These are phyloP conservation scores for Dendrocalamus latiflorus DNA, from an alignment of 202 grass and related monocot species.

Conservation along the genomic window DNA sequence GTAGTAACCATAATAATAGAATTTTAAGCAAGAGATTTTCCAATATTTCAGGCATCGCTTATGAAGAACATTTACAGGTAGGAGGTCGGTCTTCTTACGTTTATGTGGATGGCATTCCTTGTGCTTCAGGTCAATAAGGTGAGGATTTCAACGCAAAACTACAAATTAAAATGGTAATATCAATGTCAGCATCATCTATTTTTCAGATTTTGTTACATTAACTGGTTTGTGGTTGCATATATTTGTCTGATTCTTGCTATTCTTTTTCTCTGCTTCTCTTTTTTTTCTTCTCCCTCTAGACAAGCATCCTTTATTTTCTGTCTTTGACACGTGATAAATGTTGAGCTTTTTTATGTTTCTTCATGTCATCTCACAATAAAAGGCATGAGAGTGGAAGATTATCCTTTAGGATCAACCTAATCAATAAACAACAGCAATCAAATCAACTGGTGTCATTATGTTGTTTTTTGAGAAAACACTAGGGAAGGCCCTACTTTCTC, in stretches of 20 bases:
- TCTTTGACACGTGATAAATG: neutral
- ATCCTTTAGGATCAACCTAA: no score
- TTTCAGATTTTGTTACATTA: neutral
- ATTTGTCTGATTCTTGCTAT: neutral
- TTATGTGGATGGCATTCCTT: constrained; percentile 79
- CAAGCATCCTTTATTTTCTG: neutral
- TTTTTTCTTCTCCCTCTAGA: neutral
- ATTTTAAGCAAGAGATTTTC: constrained; percentile 11
- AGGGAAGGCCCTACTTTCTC: neutral
- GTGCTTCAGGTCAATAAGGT: constrained; percentile 76
- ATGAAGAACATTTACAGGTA: constrained; percentile 69
- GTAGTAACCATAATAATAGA: neutral
- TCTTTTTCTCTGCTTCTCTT: neutral
- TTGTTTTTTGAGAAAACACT: neutral
- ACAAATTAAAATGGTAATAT: constrained; percentile 15
- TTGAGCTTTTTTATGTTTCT: neutral
- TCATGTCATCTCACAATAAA: neutral
- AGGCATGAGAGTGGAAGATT: no score
- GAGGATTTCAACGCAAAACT: no score
- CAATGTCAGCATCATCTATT: neutral
- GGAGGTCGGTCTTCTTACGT: constrained; percentile 72
- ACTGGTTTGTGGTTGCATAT: neutral
- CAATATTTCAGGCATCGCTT: constrained; percentile 55
- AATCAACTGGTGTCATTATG: neutral
- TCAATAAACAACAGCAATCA: no score